These are phyloP conservation scores for Fusarium citri DNA, from an alignment of 2,329 filamentous ascomycete species.

Conservation along the genomic window DNA sequence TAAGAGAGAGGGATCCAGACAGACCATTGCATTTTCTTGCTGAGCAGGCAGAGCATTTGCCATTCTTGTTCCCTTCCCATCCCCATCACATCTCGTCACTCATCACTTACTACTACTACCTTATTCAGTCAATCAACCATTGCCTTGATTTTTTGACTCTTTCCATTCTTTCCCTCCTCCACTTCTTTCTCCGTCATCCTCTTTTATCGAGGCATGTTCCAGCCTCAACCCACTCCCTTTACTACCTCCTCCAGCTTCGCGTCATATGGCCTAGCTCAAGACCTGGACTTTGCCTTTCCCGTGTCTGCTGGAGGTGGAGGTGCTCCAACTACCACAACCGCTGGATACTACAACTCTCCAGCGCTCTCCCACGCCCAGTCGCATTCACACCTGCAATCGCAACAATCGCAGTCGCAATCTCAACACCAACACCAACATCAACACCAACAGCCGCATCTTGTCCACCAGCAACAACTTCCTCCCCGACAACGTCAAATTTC, in stretches of 20 bases:
- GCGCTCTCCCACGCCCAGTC: slow-evolving; percentile 14
- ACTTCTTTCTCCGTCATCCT: slow-evolving; percentile 25
- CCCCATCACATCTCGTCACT: slow-evolving; percentile 1
- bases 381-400: slow-evolving; percentile 30
- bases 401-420: slow-evolving; percentile 16
- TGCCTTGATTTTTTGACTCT: slow-evolving; percentile 21
- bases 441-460: slow-evolving; percentile 13
- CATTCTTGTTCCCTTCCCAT: slow-evolving; percentile 13
- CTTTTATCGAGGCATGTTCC: slow-evolving; percentile 61
- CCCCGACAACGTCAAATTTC: slow-evolving; percentile 34
- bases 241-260: slow-evolving; percentile 56
- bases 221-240: slow-evolving; percentile 64
- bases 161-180: slow-evolving; percentile 9
- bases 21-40: not conserved
- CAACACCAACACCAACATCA: slow-evolving; percentile 16
- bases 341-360: slow-evolving; percentile 4
- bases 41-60: no score
- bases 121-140: slow-evolving; percentile 2
- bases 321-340: slow-evolving; percentile 4
- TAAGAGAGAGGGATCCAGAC: not conserved
- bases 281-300: slow-evolving; percentile 46
- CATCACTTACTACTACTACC: not conserved
- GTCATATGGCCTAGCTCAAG: slow-evolving; percentile 55
- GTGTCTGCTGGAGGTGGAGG: slow-evolving; percentile 46
- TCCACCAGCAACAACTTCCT: slow-evolving; percentile 21